Evolutionary conservation across 1,284 basidiomycete species (phyloP).

Genomic region (Malassezia restricta): DNA sequence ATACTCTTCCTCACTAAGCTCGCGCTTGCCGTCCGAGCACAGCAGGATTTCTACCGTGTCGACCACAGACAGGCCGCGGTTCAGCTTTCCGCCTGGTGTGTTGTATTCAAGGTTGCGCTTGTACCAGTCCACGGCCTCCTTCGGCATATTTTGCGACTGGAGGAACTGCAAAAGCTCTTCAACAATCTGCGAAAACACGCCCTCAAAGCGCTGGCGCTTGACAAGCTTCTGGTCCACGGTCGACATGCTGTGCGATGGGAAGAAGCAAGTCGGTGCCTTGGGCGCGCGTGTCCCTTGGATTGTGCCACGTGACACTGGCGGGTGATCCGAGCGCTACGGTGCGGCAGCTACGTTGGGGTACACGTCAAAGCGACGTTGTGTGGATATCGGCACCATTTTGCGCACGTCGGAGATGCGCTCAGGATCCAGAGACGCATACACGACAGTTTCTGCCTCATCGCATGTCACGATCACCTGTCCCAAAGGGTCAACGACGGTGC

Average conservation of each 20-base stretch:
- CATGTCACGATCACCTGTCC: slow-evolving; percentile 70
- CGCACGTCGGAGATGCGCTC: slow-evolving; percentile 27
- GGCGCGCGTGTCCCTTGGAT: too few species aligned
- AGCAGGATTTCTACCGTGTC: slow-evolving; percentile 78
- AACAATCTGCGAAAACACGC: slow-evolving; percentile 52
- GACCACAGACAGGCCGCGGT: slow-evolving; percentile 84
- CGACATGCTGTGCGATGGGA: slow-evolving; percentile 1
- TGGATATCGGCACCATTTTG: slow-evolving; percentile 30
- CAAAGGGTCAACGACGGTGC: slow-evolving; percentile 47
- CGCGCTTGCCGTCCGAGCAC: slow-evolving; percentile 47
- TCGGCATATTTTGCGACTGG: slow-evolving; percentile 55
- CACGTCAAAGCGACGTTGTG: slow-evolving; percentile 35
- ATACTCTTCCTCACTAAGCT: slow-evolving; percentile 56
- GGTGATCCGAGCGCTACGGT: too few species aligned
- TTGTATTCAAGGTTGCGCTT: slow-evolving; percentile 67
- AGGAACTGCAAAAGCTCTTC: slow-evolving; percentile 57
- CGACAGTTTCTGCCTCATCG: slow-evolving; percentile 64
- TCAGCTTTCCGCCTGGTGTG: slow-evolving; percentile 89
- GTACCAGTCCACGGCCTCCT: slow-evolving; percentile 71
- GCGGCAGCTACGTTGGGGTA: slow-evolving; percentile 23
- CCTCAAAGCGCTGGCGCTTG: slow-evolving; percentile 48
- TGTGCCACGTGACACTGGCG: too few species aligned
- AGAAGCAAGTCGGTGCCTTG: neutral
- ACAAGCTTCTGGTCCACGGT: slow-evolving; percentile 32
- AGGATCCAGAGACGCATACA: slow-evolving; percentile 47